These are phyloP conservation scores for Tolypocladium ovalisporum DNA, from an alignment of 2,329 filamentous ascomycete genomes.

Conservation along the genomic window DNA sequence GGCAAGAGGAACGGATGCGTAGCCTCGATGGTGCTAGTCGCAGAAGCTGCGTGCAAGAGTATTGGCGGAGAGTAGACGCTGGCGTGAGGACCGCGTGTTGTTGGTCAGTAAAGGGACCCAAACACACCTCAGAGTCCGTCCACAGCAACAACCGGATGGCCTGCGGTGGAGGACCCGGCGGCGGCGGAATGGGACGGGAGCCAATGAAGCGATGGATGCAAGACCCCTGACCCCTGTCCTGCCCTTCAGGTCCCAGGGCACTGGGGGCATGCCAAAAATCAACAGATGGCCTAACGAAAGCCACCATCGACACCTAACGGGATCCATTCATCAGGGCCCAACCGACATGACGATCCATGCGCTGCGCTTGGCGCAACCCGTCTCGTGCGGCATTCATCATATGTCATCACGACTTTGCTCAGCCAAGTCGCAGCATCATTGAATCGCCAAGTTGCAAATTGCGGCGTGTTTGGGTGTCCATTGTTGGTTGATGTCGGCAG, in stretches of 20 bases:
- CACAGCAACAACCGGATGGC: not conserved
- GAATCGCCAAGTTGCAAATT: not conserved
- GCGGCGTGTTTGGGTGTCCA: no score
- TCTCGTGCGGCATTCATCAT: no score
- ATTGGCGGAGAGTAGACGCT: not conserved
- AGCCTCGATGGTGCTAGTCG: not conserved
- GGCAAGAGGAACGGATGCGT: not conserved
- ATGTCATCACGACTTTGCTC: not conserved
- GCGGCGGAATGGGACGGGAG: not conserved
- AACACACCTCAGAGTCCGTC: not conserved
- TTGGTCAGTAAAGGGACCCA: not conserved
- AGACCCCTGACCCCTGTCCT: not conserved
- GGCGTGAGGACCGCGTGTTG: not conserved
- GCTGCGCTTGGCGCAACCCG: not conserved
- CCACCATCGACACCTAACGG: not conserved
- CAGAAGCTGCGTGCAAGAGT: not conserved
- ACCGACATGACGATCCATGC: not conserved
- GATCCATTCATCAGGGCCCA: not conserved
- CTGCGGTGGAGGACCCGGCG: not conserved
- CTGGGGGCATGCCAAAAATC: not conserved
- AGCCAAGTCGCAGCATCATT: not conserved
- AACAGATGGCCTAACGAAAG: not conserved
- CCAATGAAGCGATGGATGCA: not conserved
- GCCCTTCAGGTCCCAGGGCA: not conserved
- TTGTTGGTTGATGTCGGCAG: not conserved